A percentile compares a stretch with the other conserved stretches of the same genome.
Evolutionary conservation across 805 yeast species (phyloP).

Genomic region (Ogataea dorogensis): DNA sequence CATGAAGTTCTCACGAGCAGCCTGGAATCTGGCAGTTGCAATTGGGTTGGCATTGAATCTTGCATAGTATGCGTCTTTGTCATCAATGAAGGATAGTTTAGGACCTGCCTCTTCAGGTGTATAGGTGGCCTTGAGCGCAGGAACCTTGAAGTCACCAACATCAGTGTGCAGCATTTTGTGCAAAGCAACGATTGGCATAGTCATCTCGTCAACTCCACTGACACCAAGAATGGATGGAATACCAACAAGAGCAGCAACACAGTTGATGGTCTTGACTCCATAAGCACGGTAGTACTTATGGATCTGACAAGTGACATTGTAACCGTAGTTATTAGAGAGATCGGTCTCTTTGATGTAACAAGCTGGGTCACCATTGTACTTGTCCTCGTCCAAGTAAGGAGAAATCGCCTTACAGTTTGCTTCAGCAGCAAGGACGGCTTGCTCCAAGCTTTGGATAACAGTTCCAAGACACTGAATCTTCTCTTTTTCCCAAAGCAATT

Average conservation of each 20-base stretch:
- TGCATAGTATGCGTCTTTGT: conserved; percentile 21
- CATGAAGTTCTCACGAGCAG: conserved; percentile 22
- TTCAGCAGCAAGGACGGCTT: conserved; percentile 38
- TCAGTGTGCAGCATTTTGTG: conserved; percentile 26
- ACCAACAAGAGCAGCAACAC: conserved; percentile 37
- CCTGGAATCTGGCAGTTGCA: conserved; percentile 23
- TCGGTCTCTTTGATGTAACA: conserved; percentile 21
- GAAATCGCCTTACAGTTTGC: conserved; percentile 35
- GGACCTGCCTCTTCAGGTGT: conserved; percentile 27
- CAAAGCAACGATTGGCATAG: conserved; percentile 32
- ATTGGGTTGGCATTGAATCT: conserved; percentile 13
- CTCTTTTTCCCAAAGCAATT: conserved; percentile 22
- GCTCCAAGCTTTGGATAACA: conserved; percentile 35
- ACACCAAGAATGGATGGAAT: conserved; percentile 27
- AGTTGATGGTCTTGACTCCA: conserved; percentile 29
- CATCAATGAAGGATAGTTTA: conserved; percentile 21
- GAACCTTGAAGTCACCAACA: conserved; percentile 26
- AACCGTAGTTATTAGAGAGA: conserved; percentile 28
- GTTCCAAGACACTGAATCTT: conserved; percentile 35
- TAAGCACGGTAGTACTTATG: conserved; percentile 37
- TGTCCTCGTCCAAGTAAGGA: conserved; percentile 35
- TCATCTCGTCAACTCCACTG: conserved; percentile 38
- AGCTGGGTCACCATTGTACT: conserved; percentile 29
- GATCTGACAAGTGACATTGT: conserved; percentile 26
- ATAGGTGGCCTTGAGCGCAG: conserved; percentile 19